These are phyloP conservation scores for Saccharomyces pastorianus DNA, from an alignment of 1,139 yeast species.

Conservation along the genomic window DNA sequence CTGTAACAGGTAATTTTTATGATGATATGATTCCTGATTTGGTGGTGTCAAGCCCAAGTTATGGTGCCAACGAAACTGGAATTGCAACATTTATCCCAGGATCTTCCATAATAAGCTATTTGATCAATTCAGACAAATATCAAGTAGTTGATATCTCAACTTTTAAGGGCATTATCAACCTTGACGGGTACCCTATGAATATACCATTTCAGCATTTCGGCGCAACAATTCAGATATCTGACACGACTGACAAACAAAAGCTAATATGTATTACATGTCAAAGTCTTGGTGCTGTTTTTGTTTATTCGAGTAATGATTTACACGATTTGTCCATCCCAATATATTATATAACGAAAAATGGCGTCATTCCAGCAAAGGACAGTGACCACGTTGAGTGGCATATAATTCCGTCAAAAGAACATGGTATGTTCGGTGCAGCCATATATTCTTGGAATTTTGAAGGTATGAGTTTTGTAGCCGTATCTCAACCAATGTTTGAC, in stretches of 20 bases:
- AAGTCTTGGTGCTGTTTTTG: constrained; percentile 32
- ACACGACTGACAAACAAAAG: constrained; percentile 8
- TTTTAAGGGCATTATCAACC: constrained; percentile 6
- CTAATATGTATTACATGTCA: constrained; percentile 30
- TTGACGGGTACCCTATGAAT: constrained; percentile 10
- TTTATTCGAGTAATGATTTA: constrained; percentile 15
- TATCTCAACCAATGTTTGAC: constrained; percentile 21
- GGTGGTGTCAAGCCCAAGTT: constrained; percentile 37
- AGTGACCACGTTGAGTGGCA: background rate
- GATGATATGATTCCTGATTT: constrained; percentile 37
- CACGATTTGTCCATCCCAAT: constrained; percentile 10
- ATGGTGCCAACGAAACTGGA: constrained; percentile 38
- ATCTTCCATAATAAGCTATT: constrained; percentile 14
- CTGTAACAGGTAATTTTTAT: constrained; percentile 31
- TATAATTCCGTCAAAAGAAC: constrained; percentile 10
- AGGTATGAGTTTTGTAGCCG: constrained; percentile 11
- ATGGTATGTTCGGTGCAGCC: constrained; percentile 20
- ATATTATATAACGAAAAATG: constrained; percentile 14
- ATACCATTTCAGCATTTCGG: constrained; percentile 37
- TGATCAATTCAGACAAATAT: constrained; percentile 11
- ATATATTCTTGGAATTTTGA: constrained; percentile 9
- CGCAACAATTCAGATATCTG: constrained; percentile 23
- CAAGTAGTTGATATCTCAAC: constrained; percentile 13
- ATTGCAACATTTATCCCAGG: constrained; percentile 36
- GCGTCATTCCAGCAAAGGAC: constrained; percentile 6